phyloP scores from a whole-genome alignment of 2,329 filamentous ascomycete species.

The Colletotrichum sp. region DNA sequence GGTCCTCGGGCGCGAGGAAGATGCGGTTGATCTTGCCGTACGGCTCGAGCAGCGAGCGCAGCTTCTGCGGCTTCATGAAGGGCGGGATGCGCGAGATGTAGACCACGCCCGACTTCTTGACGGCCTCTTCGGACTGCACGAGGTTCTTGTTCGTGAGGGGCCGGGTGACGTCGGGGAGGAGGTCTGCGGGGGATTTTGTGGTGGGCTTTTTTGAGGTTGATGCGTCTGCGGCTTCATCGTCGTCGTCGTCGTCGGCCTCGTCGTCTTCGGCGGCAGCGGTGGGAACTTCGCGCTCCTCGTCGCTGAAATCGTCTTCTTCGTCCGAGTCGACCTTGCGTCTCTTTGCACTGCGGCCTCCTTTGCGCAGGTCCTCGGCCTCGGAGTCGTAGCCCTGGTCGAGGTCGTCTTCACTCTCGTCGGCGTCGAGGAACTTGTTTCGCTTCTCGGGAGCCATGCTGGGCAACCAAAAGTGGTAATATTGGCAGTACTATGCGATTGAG shows the following conservation, averaged over 20 bases:
- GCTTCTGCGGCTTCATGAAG: conserved; percentile 84
- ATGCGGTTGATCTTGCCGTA: conserved; percentile 80
- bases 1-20: conserved; percentile 80
- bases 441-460: conserved; percentile 69
- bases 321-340: conserved; percentile 63
- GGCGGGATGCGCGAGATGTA: conserved; percentile 86
- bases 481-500: not conserved
- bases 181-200: not conserved
- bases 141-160: conserved; percentile 72
- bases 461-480: rapidly evolving
- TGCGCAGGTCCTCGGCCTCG: conserved; percentile 68
- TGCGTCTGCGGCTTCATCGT: conserved; percentile 24
- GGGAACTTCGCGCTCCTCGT: conserved; percentile 34
- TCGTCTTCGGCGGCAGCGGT: conserved; percentile 31
- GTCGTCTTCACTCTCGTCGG: conserved; percentile 64
- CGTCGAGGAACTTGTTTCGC: conserved; percentile 74
- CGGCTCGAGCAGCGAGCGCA: conserved; percentile 75
- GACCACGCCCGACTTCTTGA: conserved; percentile 78
- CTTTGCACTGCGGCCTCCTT: conserved; percentile 68
- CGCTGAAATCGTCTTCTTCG: conserved; percentile 41
- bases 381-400: conserved; percentile 68
- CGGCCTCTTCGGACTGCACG: conserved; percentile 65
- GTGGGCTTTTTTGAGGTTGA: conserved; percentile 27
- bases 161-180: conserved; percentile 55
- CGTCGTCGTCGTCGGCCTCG: conserved; percentile 29